These are phyloP conservation scores for Hyphopichia homilentoma DNA, from an alignment of 805 yeast genomes.

Conservation along the genomic window DNA sequence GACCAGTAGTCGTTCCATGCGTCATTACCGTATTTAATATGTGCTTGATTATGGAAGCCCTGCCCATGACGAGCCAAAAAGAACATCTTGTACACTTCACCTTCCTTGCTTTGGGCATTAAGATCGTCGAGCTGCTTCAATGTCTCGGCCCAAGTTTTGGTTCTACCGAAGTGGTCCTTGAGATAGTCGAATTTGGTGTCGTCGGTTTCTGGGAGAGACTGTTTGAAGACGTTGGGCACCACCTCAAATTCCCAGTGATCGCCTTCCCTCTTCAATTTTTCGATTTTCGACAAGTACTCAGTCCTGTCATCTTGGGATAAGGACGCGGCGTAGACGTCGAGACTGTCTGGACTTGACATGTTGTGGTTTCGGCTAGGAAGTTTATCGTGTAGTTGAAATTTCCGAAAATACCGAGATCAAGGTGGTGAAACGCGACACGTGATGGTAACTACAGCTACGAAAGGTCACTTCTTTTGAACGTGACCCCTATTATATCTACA, in stretches of 20 bases:
- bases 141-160: constrained; percentile 33
- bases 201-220: constrained; percentile 39
- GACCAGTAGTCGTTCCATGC: constrained; percentile 48
- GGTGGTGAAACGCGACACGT: too few species aligned
- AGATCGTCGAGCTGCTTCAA: constrained; percentile 27
- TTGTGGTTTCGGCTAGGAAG: too few species aligned
- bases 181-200: constrained; percentile 39
- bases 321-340: constrained; percentile 32
- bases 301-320: constrained; percentile 14
- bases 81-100: constrained; percentile 41
- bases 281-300: constrained; percentile 11
- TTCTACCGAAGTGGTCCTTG: constrained; percentile 41
- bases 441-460: too few species aligned
- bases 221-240: constrained; percentile 43
- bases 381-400: too few species aligned
- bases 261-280: constrained; percentile 6
- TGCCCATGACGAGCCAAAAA: constrained; percentile 53
- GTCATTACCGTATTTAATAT: constrained; percentile 41
- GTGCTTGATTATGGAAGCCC: constrained; percentile 50
- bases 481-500: too few species aligned
- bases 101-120: constrained; percentile 21
- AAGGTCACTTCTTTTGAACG: too few species aligned
- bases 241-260: constrained; percentile 34
- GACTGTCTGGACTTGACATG: constrained; percentile 12
- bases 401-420: too few species aligned